Base-by-base conservation (phyloP, 2,329 filamentous ascomycete species). In the Pseudogymnoascus sp. region DNA sequence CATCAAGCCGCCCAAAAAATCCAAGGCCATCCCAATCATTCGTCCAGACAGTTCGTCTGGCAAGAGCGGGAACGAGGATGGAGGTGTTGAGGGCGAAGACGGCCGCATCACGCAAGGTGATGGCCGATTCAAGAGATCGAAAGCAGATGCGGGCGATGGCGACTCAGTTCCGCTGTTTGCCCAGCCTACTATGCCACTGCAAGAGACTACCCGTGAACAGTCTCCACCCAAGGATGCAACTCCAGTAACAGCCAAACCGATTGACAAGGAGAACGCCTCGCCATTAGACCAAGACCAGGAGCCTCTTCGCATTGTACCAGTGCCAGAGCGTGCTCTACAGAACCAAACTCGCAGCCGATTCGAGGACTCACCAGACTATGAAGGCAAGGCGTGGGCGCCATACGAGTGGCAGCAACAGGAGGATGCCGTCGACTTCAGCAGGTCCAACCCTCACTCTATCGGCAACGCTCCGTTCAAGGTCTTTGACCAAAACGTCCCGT, bases 11-110 rank as follows among this genome's bases (percentile, higher is more conserved):
- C 73, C 76, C 0, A 91, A 89, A 75, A 86, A 85, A 68, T 90
- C 87, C 4, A 97, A 94, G 75, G 91, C 91, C 8, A 83, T 96
- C 61, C 89, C 92, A 0, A 95, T 96, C 65, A 76, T 93, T 8
- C 81, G 80, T 39, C 89, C 89, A 1, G 79, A 85, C 62, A 85
- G 79, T 68, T 75, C 65, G 63, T 77, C 78, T 67, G 73, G 77
- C 65, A 69, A 71, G 29, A 71, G 72, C 52, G 69, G 70, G 62
- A 70, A 71, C 29, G 73, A 72, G 33, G 70, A 70, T 61, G 71
- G 76, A 18, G 74, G 73, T 13, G 70, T 74, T 8, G 80, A 88
- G 63, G 83, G 85, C 64, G 79, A 82, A 2, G 80, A 87, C 64
- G 86, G 86, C 13, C 83, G 85, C 27, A 74, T 82, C 18, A 80